Evolutionary conservation across 805 yeast genomes (phyloP), one percentile per base, ranked within the genome.

Genomic region (Metschnikowia hibisci): DNA sequence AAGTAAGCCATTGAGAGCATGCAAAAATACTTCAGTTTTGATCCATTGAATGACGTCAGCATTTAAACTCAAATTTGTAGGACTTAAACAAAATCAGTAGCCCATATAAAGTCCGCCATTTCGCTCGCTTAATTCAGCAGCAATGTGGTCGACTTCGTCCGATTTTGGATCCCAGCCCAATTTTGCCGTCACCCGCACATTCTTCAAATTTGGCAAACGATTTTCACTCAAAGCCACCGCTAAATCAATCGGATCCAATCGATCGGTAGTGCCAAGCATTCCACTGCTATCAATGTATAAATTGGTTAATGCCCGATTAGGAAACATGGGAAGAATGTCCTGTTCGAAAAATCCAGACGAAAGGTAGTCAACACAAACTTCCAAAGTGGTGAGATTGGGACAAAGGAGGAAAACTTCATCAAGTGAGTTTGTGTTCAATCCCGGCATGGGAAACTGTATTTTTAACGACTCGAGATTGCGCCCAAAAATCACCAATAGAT

Each of bases 361-460:
- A 12, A 83, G 62, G 57, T 93, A 91, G 61, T 91, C 97, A 3
- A 89, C 90, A 43, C 89, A 78, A 6, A 88, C 68, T 55, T 81
- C 82, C 22, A 89, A 64, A 11, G 76, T 71, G 6, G 61, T 52
- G 42, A 93, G 66, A 45, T 82, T 76, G 4, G 96, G 95, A 61
- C 98, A 91, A 56, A 80, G 80, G 12, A 74, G 63, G 53, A 91
- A 82, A 1, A 87, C 74, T 39, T 74, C 67, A 62, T 93, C 96
- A 53, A 90, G 66, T 0, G 95, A 81, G 48, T 78, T 77, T 8
- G 76, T 80, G 26, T 75, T 70, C 26, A 91, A 66, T 2, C 82
- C 79, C 0, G 96, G 96, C 90, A 91, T 80, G 2, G 99, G 99
- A 56, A 87, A 93, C 48, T 80, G 81, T 18, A 90, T 80, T 34